phyloP scores from a whole-genome alignment of 345 rosid genomes.

The Leavenworthia alabamica region DNA sequence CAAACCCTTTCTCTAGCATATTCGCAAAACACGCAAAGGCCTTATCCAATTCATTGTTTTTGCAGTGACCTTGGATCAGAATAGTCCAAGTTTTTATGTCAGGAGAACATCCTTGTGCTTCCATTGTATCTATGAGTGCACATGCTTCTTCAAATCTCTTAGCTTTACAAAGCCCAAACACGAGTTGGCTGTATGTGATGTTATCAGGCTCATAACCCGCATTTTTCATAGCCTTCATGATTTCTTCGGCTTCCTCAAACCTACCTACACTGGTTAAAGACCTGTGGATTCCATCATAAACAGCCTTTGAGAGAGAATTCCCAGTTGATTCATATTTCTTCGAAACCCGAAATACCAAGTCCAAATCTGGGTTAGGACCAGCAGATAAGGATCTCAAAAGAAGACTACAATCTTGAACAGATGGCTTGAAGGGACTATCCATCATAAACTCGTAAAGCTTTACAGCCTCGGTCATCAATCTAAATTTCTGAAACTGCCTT shows the following conservation, averaged over 20 bases:
- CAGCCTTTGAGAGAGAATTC: constrained; percentile 50
- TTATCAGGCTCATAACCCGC: constrained; percentile 77
- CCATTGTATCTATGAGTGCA: constrained; percentile 58
- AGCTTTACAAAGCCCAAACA: constrained; percentile 84
- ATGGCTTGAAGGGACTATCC: constrained; percentile 80
- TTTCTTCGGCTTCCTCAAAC: constrained; percentile 64
- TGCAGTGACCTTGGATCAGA: constrained; percentile 78
- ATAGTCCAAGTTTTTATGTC: constrained; percentile 89
- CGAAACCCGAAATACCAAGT: constrained; percentile 58
- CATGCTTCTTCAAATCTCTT: constrained; percentile 65
- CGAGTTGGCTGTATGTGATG: constrained; percentile 73
- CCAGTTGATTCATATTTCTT: constrained; percentile 54
- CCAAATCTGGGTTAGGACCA: constrained; percentile 41
- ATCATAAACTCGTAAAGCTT: constrained; percentile 81
- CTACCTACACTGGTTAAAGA: constrained; percentile 52
- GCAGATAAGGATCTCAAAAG: constrained; percentile 53
- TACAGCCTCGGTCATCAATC: constrained; percentile 63
- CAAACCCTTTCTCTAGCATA: constrained; percentile 49
- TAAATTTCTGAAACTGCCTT: constrained; percentile 67
- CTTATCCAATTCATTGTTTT: constrained; percentile 47
- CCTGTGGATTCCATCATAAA: constrained; percentile 78
- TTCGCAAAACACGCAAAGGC: constrained; percentile 53
- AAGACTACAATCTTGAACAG: constrained; percentile 53
- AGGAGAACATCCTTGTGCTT: constrained; percentile 49
- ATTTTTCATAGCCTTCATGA: constrained; percentile 50